phyloP scores from a whole-genome alignment of 1,284 basidiomycete species.

The Ceratobasidium sp. region DNA sequence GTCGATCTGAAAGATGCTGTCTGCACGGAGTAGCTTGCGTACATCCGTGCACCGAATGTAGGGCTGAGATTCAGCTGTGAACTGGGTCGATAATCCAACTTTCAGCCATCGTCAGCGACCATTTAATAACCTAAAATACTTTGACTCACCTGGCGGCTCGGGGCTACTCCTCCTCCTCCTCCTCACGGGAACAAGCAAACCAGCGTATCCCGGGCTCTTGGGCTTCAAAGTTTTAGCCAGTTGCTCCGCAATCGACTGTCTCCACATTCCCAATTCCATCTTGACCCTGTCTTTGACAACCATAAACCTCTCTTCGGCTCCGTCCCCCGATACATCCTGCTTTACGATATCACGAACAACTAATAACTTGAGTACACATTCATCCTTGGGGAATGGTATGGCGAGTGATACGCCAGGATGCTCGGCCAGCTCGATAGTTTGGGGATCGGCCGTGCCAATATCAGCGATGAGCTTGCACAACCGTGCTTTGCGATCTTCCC shows the following conservation, averaged over 20 bases:
- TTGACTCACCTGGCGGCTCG: background rate
- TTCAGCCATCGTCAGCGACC: background rate
- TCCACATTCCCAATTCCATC: background rate
- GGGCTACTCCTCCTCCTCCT: background rate
- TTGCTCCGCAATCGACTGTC: background rate
- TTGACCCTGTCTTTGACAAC: background rate
- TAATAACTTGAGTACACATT: background rate
- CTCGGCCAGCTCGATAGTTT: background rate
- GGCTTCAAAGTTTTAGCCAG: background rate
- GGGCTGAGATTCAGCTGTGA: background rate
- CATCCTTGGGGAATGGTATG: slow-evolving; percentile 14
- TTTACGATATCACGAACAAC: background rate
- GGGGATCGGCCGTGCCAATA: background rate
- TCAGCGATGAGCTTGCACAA: slow-evolving; percentile 12
- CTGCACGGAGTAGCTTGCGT: slow-evolving; percentile 17
- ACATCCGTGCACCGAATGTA: background rate
- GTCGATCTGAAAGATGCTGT: slow-evolving; percentile 29
- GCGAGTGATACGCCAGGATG: background rate
- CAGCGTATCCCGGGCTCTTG: background rate
- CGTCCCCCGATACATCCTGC: slow-evolving; percentile 9
- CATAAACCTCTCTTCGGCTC: background rate
- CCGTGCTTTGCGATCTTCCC: background rate
- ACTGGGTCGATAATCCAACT: slow-evolving; percentile 10
- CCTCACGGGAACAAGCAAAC: background rate
- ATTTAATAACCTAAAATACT: background rate